phyloP scores from a whole-genome alignment of 2,329 filamentous ascomycete species.

The Xylaria sp. region DNA sequence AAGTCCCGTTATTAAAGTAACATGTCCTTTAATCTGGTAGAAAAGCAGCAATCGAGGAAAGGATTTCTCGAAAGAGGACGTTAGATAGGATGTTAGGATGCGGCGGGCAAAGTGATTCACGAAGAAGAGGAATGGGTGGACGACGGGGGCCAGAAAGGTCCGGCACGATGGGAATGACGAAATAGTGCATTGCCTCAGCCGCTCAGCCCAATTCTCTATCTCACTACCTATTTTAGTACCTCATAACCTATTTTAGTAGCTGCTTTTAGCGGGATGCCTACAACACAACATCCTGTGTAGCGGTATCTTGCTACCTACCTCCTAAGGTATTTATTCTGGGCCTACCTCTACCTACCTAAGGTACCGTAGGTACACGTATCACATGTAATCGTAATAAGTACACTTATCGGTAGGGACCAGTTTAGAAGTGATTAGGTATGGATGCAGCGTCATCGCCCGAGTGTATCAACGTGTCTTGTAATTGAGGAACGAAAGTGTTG shows the following conservation, averaged over 20 bases:
- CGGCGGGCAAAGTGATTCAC: conserved; percentile 8
- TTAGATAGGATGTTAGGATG: conserved; percentile 1
- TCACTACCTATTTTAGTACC: not conserved
- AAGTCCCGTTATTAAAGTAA: conserved; percentile 2
- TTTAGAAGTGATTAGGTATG: no score
- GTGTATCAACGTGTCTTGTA: not conserved
- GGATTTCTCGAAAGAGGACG: not conserved
- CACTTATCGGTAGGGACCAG: no score
- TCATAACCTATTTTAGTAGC: not conserved
- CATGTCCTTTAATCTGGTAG: not conserved
- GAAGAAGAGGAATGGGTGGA: conserved; percentile 7
- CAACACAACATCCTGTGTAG: not conserved
- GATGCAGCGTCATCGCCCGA: not conserved
- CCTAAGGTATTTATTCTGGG: no score
- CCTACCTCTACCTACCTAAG: no score
- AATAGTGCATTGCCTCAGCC: conserved; percentile 27
- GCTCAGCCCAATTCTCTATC: not conserved
- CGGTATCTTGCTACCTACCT: not conserved
- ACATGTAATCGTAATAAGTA: not conserved
- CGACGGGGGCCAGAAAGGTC: not conserved
- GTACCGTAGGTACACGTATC: no score
- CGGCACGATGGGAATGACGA: conserved; percentile 27
- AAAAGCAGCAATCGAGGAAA: not conserved
- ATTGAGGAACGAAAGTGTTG: no score
- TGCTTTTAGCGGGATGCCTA: not conserved